Evolutionary conservation across 176 grass and related monocot species (phyloP), one percentile per base, ranked within the genome.

Genomic region (Cymbopogon citratus): DNA sequence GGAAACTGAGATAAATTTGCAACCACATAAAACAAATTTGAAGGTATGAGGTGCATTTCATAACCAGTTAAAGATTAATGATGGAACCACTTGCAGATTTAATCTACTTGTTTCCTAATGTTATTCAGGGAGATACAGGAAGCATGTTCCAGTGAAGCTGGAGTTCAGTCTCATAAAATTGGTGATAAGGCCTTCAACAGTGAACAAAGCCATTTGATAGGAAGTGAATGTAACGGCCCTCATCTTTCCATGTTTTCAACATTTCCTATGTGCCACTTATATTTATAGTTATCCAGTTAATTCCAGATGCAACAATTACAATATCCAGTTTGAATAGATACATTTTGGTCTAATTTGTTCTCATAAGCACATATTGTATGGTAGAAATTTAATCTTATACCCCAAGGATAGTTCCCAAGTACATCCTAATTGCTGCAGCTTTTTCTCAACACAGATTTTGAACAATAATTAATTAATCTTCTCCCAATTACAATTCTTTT

Each of bases 381-480:
- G 3, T 28, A 45, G 27, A 29, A 69, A 27, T 81, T 71, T 78
- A 64, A 61, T 70, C 34, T 82, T 59, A 39, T 71, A 63, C 14
- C 41, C 18, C 34, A 46, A 60, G 26, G 54, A 49, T 36, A 67
- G 39, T 74, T 29, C 16, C 26, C 19, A 74, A 38, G 26, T 75
- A 80, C n/a, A 61, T 66, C 19, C 25, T 48, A 65, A 59, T 3
- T 56, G 12, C 11, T 74, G 73, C 15, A 67, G 71, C 15, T 67
- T 66, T 28, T 63, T 67, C 19, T 81, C 5, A 63, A 62, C 24
- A 5, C 5, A 2, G 1, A 40, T 21, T 69, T 87, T 33, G 12
- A 69, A 61, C 27, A 33, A 62, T 49, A 18, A 49, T 49, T 67
- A 86, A 68, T 82, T 67, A 86, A 67, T 82, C 12, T 61, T 54